Evolutionary conservation across 805 yeast species (phyloP).

Genomic region (Barnettozyma sucrosica): DNA sequence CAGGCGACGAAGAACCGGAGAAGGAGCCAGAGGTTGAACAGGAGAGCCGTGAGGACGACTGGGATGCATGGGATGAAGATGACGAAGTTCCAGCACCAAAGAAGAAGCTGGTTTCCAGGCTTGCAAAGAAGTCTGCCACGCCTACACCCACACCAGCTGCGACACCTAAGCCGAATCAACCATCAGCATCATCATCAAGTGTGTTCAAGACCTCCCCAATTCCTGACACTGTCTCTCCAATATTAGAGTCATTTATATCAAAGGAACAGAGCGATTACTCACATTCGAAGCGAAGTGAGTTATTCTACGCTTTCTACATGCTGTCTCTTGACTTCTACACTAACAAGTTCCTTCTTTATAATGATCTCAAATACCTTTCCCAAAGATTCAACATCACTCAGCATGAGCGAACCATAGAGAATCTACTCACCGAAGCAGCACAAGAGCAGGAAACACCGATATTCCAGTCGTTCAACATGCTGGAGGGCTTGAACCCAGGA

Average conservation of each 20-base stretch:
- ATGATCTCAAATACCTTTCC: slow-evolving; percentile 16
- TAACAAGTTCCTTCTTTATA: slow-evolving; percentile 15
- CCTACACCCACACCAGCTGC: slow-evolving; percentile 10
- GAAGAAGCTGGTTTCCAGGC: slow-evolving; percentile 5
- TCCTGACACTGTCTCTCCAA: slow-evolving; percentile 10
- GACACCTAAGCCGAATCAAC: slow-evolving; percentile 9
- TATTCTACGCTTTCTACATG: slow-evolving; percentile 16
- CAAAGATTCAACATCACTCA: slow-evolving; percentile 5
- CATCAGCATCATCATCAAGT: background rate
- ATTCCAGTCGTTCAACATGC: background rate
- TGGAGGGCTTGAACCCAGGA: slow-evolving; percentile 19
- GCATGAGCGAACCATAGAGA: slow-evolving; percentile 41
- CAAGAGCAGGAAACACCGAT: slow-evolving; percentile 11
- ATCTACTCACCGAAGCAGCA: slow-evolving; percentile 12
- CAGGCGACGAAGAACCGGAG: slow-evolving; percentile 20
- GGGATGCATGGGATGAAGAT: slow-evolving; percentile 24
- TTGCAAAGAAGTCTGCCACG: slow-evolving; percentile 16
- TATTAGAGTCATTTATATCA: slow-evolving; percentile 16
- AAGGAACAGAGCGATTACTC: slow-evolving; percentile 10
- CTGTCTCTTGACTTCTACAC: slow-evolving; percentile 14
- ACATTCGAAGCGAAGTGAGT: slow-evolving; percentile 14
- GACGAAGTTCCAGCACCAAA: slow-evolving; percentile 9
- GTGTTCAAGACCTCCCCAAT: slow-evolving; percentile 7
- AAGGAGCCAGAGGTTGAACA: background rate
- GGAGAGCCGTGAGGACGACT: slow-evolving; percentile 13